Evolutionary conservation across 768 basidiomycete species (phyloP), one percentile per base, ranked within the genome.

Genomic region (Pleurotus djamor): DNA sequence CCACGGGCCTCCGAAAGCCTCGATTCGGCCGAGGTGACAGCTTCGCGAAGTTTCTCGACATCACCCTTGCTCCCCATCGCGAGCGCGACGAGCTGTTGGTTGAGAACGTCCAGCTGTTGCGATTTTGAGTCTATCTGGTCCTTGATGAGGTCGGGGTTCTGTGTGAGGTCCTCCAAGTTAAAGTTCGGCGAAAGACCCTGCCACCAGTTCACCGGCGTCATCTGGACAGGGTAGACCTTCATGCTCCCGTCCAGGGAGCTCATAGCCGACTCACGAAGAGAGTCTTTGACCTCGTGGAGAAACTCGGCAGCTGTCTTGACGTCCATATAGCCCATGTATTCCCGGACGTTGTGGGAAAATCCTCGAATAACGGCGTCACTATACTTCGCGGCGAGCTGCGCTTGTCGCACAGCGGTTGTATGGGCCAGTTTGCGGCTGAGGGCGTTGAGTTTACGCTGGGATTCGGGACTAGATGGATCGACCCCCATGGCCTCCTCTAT

Each of bases 131-230:
- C 56, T 48, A 71, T 66, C 36, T 69, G 68, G 21, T 62, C 55
- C 28, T 61, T 59, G 28, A 71, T 68, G 34, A 68, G 47, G 8
- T 67, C 70, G n/a, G 61, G 38, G 54, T 66, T 60, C 14, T 61
- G 57, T 2, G 70, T 69, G 17, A 71, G 63, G 52, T 71, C 70
- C 50, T 69, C 69, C 64, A 67, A 52, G 1, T 65, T 65, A 60
- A 71, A 71, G 1, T 65, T 66, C 7, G 70, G 68, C 16, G 67
- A 67, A 6, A 71, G 60, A 10, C 66, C 60, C 47, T 66, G 63
- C 59, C 67, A 71, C 69, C 69, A 71, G 47, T 69, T 68, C 38
- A 71, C 55, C 7, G 69, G 69, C 10, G 60, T 57, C 63, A 71
- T 61, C 43, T 69, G 69, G 6, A 69, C 64, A 0, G 69, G 69